Base-by-base conservation (phyloP, 768 basidiomycete species). In the Mycena galopus region DNA sequence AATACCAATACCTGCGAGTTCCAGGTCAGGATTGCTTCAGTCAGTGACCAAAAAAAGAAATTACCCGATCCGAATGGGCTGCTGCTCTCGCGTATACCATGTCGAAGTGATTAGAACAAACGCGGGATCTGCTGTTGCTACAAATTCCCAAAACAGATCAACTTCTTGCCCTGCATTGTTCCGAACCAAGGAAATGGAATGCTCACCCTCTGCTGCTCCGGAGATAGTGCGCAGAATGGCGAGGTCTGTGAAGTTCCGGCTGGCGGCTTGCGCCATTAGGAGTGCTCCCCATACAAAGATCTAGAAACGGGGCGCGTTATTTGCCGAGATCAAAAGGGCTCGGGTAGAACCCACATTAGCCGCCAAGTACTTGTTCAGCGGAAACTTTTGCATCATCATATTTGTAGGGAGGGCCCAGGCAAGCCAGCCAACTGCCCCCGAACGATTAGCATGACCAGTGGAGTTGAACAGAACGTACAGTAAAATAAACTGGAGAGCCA, bases 371-470 rank as follows among this genome's bases (percentile, higher is more conserved):
- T 82, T 82, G 27, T 80, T 82, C 3, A 82, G 78, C 10, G 84
- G 84, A 30, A 78, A 81, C 37, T 79, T 77, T 66, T 85, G 84
- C 80, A 86, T 82, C 57, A 85, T 72, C 39, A 86, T 32, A 67
- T 86, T 86, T 12, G 83, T 82, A 0, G 85, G 85, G 27, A 86
- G 78, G 0, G 84, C 85, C 85, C 85, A 73, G 4, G 73, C 79
- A 5, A 84, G 64, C 84, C 85, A 86, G 17, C 85, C 78, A 57
- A 79, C 78, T 78, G 23, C 14, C 35, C 35, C 35, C 6, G 17
- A 39, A 35, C 2, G 27, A 29, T 71, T 58, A 58, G 42, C 12
- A 29, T n/a, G 23, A 8, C 29, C 11, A 14, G 16, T 51, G 30
- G 1, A 55, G 35, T 16, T 10, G 0, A 25, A 50, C 21, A 25